Evolutionary conservation across 805 yeast species (phyloP), one percentile per base, ranked within the genome.

Genomic region (Candida broadrunensis): DNA sequence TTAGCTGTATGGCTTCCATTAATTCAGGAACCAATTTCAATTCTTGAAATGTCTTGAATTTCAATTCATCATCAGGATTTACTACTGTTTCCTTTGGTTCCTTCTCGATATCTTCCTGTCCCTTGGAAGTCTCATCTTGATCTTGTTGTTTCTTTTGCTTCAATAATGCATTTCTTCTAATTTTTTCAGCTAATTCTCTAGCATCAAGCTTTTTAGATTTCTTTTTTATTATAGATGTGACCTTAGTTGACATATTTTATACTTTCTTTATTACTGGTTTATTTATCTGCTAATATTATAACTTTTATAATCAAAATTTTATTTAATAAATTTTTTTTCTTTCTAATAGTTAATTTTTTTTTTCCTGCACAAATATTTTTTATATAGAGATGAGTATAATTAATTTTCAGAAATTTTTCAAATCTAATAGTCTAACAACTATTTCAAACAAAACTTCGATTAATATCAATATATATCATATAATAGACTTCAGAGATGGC

Each of bases 1-100:
- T 67, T 24, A 74, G 73, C 41, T 81, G 80, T 48, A 93, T 80
- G 0, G 97, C 84, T 51, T 88, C 93, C 23, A 87, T 63, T 18
- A 93, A 72, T 54, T 87, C 95, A 1, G 88, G 88, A 33, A 86
- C 82, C 37, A 88, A 65, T 13, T 84, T 78, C 40, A 86, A 65
- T 25, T 82, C 82, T 13, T 60, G 50, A 50, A 85, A 85, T 0
- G 77, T 56, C 18, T 51, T 51, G 44, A 70, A 58, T 32, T 55
- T 52, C 37, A 47, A 38, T 24, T 55, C 61, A 2, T 63, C 48
- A 20, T 46, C 48, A 3, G 50, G 46, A 38, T 44, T 50, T 8
- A 48, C 52, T n/a, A 19, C 38, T 12, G 23, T 19, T 21, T 20
- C 35, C 14, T 35, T 27, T 13, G 30, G 15, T 9, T 36, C 15